Percentiles rank a stretch among this genome's conserved stretches.
Conservation (phyloP, 2,329 filamentous ascomycete genomes). For the Alternaria ethzedia region DNA sequence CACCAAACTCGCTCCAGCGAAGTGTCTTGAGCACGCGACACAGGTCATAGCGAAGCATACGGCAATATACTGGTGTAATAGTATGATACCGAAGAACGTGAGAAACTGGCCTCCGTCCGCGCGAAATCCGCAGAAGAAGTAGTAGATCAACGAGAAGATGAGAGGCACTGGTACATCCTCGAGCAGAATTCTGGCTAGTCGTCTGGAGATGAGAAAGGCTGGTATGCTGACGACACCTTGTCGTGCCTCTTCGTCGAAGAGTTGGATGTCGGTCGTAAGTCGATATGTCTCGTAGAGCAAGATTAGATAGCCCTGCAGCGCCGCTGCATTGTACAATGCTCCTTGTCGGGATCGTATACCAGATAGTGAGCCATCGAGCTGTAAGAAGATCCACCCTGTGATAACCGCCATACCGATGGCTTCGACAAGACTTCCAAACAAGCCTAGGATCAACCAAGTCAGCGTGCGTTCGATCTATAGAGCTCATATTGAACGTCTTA, state of each 20-base stretch:
- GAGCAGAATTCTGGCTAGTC: constrained; percentile 70
- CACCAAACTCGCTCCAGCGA: constrained; percentile 73
- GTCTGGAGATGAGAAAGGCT: constrained; percentile 72
- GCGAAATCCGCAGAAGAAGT: constrained; percentile 80
- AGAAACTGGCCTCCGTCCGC: constrained; percentile 70
- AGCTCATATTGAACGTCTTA: not conserved
- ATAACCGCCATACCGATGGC: constrained; percentile 74
- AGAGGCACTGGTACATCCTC: constrained; percentile 77
- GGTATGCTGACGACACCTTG: constrained; percentile 75
- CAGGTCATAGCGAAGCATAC: constrained; percentile 74
- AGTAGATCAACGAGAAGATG: constrained; percentile 73
- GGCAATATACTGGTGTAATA: constrained; percentile 76
- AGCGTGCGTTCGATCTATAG: not conserved
- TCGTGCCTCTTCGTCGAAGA: constrained; percentile 77
- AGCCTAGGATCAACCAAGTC: constrained; percentile 30
- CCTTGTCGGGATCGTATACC: constrained; percentile 78
- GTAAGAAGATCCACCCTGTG: constrained; percentile 74
- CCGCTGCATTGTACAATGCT: constrained; percentile 73
- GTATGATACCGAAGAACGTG: constrained; percentile 70
- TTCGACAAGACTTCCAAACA: constrained; percentile 72
- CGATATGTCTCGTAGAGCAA: constrained; percentile 79
- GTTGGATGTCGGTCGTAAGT: constrained; percentile 73
- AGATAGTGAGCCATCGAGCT: constrained; percentile 68
- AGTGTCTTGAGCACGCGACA: constrained; percentile 69
- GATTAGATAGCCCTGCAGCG: constrained; percentile 77